Conservation (phyloP, 1,284 basidiomycete species). For the Rhodotorula sp. region DNA sequence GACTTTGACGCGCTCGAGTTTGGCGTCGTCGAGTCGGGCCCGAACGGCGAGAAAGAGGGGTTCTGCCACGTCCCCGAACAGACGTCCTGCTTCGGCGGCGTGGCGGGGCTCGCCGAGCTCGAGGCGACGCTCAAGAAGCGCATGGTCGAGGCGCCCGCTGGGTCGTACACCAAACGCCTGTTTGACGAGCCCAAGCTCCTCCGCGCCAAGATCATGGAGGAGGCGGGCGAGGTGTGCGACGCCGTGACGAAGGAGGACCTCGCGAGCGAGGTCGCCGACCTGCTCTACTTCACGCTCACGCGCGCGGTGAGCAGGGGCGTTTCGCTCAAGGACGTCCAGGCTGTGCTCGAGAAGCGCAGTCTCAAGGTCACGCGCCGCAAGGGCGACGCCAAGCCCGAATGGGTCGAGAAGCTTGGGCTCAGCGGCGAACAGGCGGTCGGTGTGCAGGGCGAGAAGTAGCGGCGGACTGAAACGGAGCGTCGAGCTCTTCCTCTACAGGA, state of each 20-base stretch:
- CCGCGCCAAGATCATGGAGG: constrained; percentile 93
- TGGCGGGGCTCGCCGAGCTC: constrained; percentile 74
- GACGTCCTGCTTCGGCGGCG: constrained; percentile 75
- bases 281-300: constrained; percentile 88
- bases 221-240: constrained; percentile 91
- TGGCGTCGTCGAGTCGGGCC: constrained; percentile 83
- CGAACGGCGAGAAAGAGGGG: constrained; percentile 59
- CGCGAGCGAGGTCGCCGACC: constrained; percentile 95
- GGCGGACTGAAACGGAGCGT: too few relatives aligned
- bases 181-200: constrained; percentile 82
- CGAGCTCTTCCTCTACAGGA: too few relatives aligned
- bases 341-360: constrained; percentile 80
- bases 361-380: constrained; percentile 83
- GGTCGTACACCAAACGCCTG: constrained; percentile 87
- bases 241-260: constrained; percentile 80
- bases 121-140: constrained; percentile 78
- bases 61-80: constrained; percentile 75
- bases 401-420: constrained; percentile 55
- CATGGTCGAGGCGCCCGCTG: constrained; percentile 74
- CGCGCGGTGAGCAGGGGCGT: constrained; percentile 86
- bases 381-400: constrained; percentile 92
- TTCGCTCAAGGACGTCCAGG: constrained; percentile 79
- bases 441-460: constrained; percentile 38
- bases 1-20: constrained; percentile 92
- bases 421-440: constrained; percentile 45